Percentiles rank a stretch among this genome's conserved stretches.
Evolutionary conservation across 352 stramenopile genomes (phyloP).

Genomic region (Pythium sp.): DNA sequence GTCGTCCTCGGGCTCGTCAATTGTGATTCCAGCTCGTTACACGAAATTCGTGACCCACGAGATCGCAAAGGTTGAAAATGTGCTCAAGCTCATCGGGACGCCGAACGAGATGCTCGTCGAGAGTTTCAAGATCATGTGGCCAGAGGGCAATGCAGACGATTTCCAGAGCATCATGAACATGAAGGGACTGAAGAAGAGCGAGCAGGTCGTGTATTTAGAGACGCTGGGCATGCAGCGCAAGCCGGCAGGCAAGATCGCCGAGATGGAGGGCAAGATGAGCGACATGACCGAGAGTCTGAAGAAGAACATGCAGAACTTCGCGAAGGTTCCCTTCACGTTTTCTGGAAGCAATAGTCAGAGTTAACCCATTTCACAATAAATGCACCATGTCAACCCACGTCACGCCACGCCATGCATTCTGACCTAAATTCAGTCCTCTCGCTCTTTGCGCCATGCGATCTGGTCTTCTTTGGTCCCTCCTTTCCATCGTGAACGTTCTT

Average conservation of each 20-base stretch:
- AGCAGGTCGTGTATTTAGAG: constrained; percentile 60
- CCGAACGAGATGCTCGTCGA: constrained; percentile 95
- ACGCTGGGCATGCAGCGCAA: constrained; percentile 64
- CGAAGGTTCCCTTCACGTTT: constrained; percentile 75
- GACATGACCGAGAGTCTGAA: constrained; percentile 85
- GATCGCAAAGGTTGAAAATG: constrained; percentile 94
- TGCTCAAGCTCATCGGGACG: constrained; percentile 97
- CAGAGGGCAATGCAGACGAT: constrained; percentile 89
- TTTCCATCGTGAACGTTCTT: neutral
- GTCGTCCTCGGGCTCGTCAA: constrained; percentile 25
- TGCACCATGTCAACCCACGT: neutral
- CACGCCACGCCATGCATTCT: neutral
- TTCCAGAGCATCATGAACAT: constrained; percentile 95
- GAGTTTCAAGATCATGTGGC: constrained; percentile 97
- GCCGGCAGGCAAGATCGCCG: constrained; percentile 63
- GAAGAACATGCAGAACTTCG: constrained; percentile 85
- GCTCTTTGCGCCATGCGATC: neutral
- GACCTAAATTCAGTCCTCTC: neutral
- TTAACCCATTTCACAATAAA: neutral
- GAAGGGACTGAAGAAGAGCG: constrained; percentile 89
- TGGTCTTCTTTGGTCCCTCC: neutral
- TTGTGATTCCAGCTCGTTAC: constrained; percentile 91
- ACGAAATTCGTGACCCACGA: constrained; percentile 97
- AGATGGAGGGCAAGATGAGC: constrained; percentile 86
- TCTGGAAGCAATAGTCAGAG: constrained; percentile 21